A percentile compares a stretch with the other conserved stretches of the same genome.
Conservation (phyloP, 306 rosid species). For the Medicago ruthenica region DNA sequence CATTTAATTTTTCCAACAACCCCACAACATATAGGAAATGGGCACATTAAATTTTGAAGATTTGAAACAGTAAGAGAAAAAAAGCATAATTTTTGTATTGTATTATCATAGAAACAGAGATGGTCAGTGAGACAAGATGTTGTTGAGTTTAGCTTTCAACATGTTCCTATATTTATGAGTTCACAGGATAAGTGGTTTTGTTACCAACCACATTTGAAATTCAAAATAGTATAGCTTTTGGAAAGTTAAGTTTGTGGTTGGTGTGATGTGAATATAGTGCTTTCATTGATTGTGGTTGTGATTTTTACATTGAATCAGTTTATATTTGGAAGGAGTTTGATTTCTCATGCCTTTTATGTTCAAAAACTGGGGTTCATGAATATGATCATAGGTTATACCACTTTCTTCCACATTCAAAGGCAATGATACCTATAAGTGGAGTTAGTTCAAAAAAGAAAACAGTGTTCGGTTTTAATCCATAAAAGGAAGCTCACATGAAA, state of each 20-base stretch:
- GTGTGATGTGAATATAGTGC: slow-evolving; percentile 40
- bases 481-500: slow-evolving; percentile 51
- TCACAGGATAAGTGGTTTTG: slow-evolving; percentile 44
- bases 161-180: slow-evolving; percentile 52
- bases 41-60: slow-evolving; percentile 53
- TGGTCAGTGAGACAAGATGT: slow-evolving; percentile 40
- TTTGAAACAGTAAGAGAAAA: slow-evolving; percentile 35
- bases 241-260: slow-evolving; percentile 47
- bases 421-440: slow-evolving; percentile 51
- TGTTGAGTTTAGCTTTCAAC: slow-evolving; percentile 42
- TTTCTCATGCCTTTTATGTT: slow-evolving; percentile 36
- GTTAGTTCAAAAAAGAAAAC: slow-evolving; percentile 46
- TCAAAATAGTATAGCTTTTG: slow-evolving; percentile 49
- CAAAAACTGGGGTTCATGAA: slow-evolving; percentile 39
- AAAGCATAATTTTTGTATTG: slow-evolving; percentile 46
- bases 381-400: slow-evolving; percentile 33
- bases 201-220: slow-evolving; percentile 57
- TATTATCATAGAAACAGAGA: slow-evolving; percentile 10
- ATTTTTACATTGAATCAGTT: slow-evolving; percentile 23
- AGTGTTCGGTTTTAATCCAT: slow-evolving; percentile 46
- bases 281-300: slow-evolving; percentile 37
- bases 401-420: slow-evolving; percentile 66
- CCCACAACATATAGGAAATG: slow-evolving; percentile 60
- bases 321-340: slow-evolving; percentile 26
- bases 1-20: slow-evolving; percentile 74